Evolutionary conservation across 257 asterid species (phyloP), one percentile per base, ranked within the genome.

Genomic region (Petunia secreta): DNA sequence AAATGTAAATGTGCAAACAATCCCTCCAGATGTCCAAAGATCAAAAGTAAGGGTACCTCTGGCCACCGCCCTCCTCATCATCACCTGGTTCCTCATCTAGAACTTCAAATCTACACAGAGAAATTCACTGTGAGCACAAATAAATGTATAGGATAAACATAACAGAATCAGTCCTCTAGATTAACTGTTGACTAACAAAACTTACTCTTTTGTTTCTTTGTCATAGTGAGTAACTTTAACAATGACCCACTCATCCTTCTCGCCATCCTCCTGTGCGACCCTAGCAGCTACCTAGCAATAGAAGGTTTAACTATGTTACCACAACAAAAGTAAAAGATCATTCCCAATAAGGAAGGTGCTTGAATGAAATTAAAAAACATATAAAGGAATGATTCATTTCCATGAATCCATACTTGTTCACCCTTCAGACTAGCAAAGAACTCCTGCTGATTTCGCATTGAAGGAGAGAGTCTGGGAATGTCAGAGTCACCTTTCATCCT

Each of bases 21-120:
- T 9, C 46, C 34, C 60, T 48, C 48, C 34, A 71, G 4, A 34
- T 71, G 44, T 71, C 62, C 46, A 71, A 71, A 71, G 13, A 71
- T 71, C 44, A 11, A 71, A 25, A 9, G 62, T 71, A 71, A 75
- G 63, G 64, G 79, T 80, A 92, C 98, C 94, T 96, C 84, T 91
- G 99, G 73, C 90, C 97, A 15, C 92, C 90, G 82, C 96, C 90
- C 83, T 96, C 99, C 91, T 96, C 99, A 48, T 96, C 98, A 71
- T 96, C 99, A 46, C 98, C 98, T 4, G 98, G 98, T 74, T 96
- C 98, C 86, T 96, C 99, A 63, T 96, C 99, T 79, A 96, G 83
- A 63, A 96, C 99, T 86, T 96, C 98, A 75, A 96, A 91, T 82
- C 99, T 96, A 85, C 85, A 75, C 41, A 41, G 64, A 46, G 38